A percentile compares a stretch with the other conserved stretches of the same genome.
phyloP scores from a whole-genome alignment of 2,329 filamentous ascomycete genomes.

The Penicillium sp. region DNA sequence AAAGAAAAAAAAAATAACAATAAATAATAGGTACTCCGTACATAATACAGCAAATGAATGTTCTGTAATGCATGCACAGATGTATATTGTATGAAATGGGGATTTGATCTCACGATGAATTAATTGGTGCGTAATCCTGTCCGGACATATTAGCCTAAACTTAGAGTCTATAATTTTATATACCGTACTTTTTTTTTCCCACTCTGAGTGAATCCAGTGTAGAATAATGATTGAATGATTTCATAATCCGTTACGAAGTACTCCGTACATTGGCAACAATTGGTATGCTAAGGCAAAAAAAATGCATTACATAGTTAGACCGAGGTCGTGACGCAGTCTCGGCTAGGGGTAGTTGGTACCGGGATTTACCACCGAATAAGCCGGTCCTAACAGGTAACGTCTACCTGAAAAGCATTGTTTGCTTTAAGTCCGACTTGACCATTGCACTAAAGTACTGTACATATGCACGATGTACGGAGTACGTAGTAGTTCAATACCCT shows the following conservation, averaged over 20 bases:
- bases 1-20: not conserved
- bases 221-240: not conserved
- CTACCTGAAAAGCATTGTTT: not conserved
- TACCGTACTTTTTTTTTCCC: not conserved
- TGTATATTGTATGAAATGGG: not conserved
- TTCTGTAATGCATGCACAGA: not conserved
- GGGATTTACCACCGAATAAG: not conserved
- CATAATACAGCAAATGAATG: too few species aligned
- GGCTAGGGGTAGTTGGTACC: conserved; percentile 1
- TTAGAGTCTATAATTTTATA: not conserved
- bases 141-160: not conserved
- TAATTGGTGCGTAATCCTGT: conserved; percentile 8
- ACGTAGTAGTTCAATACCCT: not conserved
- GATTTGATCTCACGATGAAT: not conserved
- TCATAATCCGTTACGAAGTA: not conserved
- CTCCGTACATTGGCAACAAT: not conserved
- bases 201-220: not conserved
- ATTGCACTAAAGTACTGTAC: not conserved
- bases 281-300: not conserved
- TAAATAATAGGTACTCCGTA: too few species aligned
- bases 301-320: not conserved
- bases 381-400: not conserved
- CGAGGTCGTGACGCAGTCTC: conserved; percentile 8
- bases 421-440: not conserved
- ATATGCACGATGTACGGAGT: too few species aligned